These are phyloP conservation scores for Cyclotella distinguenda DNA, from an alignment of 108 stramenopile species.

Conservation along the genomic window DNA sequence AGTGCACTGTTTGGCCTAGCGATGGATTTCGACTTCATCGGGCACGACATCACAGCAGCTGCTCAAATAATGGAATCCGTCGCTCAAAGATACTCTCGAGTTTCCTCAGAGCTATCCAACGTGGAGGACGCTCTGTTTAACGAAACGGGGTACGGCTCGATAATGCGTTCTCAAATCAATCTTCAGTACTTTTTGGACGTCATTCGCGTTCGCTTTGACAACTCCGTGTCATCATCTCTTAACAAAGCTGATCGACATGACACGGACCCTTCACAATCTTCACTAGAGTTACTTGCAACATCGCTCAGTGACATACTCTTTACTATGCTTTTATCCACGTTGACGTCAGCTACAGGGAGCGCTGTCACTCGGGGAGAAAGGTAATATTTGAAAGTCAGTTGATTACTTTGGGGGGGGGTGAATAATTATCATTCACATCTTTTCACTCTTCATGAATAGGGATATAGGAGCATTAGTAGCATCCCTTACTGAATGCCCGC, in stretches of 20 bases:
- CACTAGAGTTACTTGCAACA: conserved; percentile 46
- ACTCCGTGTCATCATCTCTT: conserved; percentile 14
- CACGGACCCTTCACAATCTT: conserved; percentile 7
- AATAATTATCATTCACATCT: too few relatives aligned
- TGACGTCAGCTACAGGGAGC: conserved; percentile 49
- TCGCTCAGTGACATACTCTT: conserved; percentile 56
- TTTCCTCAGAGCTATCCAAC: not conserved
- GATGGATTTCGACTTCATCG: conserved; percentile 81
- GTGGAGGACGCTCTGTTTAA: not conserved
- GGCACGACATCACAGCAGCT: conserved; percentile 51
- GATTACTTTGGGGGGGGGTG: too few relatives aligned
- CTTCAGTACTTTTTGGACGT: conserved; percentile 83
- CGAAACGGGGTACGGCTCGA: conserved; percentile 33
- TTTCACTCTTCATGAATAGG: too few relatives aligned
- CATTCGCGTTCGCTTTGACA: conserved; percentile 55
- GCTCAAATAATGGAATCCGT: conserved; percentile 53
- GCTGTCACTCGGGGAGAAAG: conserved; percentile 76
- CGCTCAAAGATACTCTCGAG: conserved; percentile 47
- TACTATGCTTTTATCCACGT: conserved; percentile 69
- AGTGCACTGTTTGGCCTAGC: conserved; percentile 77
- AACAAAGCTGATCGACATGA: conserved; percentile 8
- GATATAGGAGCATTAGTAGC: conserved; percentile 77
- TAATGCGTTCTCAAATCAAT: conserved; percentile 77
- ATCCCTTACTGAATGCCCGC: conserved; percentile 70
- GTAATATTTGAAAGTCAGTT: too few relatives aligned